Percentiles rank a stretch among this genome's conserved stretches.
phyloP scores from a whole-genome alignment of 352 stramenopile species.

The Phytophthora pisi region DNA sequence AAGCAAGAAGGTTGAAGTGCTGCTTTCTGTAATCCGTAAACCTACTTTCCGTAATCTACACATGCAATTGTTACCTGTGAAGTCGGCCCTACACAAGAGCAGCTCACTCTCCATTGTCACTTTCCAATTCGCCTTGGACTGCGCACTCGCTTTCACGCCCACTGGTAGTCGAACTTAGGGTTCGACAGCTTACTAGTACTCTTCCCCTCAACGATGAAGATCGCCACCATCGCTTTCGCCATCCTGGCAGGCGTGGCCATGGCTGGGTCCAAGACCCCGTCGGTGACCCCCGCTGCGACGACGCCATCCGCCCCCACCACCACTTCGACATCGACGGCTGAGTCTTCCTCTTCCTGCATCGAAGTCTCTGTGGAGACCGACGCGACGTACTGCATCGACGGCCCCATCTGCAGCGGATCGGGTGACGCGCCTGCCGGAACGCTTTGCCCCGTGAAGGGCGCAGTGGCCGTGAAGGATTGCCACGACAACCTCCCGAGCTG shows the following conservation, averaged over 20 bases:
- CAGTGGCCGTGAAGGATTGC: slow-evolving; percentile 53
- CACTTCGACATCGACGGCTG: not conserved
- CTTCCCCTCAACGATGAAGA: slow-evolving; percentile 17
- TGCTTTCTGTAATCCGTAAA: not conserved
- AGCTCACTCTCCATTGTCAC: not conserved
- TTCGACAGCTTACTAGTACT: slow-evolving; percentile 8
- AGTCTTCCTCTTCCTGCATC: slow-evolving; percentile 32
- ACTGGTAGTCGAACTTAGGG: slow-evolving; percentile 8
- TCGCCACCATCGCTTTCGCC: slow-evolving; percentile 15
- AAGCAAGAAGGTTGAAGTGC: too few relatives aligned
- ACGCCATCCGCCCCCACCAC: slow-evolving; percentile 4
- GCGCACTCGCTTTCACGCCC: not conserved
- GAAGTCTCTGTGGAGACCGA: slow-evolving; percentile 63
- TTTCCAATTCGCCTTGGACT: slow-evolving; percentile 5
- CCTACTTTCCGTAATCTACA: not conserved
- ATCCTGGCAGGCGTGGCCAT: slow-evolving; percentile 13
- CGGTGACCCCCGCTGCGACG: slow-evolving; percentile 19
- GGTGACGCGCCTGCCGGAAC: slow-evolving; percentile 40
- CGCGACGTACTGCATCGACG: slow-evolving; percentile 68
- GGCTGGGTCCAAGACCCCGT: slow-evolving; percentile 8
- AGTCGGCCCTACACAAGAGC: not conserved
- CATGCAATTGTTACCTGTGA: not conserved
- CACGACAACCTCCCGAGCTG: slow-evolving; percentile 54
- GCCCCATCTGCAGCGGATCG: slow-evolving; percentile 59
- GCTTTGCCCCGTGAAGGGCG: slow-evolving; percentile 54